Percentiles rank a stretch among this genome's conserved stretches.
These are phyloP conservation scores for Choiromyces venosus DNA, from an alignment of 495 filamentous ascomycete species.

Conservation along the genomic window DNA sequence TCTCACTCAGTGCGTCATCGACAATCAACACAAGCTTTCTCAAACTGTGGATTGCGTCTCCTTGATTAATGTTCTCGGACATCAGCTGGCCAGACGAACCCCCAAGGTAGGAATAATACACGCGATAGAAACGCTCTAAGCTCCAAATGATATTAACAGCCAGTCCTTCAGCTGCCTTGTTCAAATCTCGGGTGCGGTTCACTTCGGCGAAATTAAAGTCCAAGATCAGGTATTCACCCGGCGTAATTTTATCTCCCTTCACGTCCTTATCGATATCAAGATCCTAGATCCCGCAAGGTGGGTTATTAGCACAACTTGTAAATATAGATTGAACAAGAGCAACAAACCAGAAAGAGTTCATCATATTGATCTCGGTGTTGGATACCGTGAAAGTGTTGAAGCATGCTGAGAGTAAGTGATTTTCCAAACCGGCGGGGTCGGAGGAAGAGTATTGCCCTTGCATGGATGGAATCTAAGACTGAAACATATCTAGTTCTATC, in stretches of 20 bases:
- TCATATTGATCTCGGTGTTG: too few species aligned
- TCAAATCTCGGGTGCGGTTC: neutral
- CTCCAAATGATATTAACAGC: neutral
- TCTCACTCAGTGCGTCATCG: neutral
- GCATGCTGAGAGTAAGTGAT: too few species aligned
- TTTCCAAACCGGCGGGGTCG: too few species aligned
- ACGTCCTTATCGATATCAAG: slow-evolving; percentile 2
- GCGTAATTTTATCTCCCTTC: neutral
- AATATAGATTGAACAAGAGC: neutral
- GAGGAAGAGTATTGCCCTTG: too few species aligned
- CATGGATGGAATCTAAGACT: too few species aligned
- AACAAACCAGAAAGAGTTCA: too few species aligned
- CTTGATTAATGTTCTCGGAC: neutral
- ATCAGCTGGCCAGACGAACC: neutral
- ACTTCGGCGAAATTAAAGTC: neutral
- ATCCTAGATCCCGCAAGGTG: neutral
- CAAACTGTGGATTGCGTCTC: neutral
- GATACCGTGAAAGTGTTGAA: too few species aligned
- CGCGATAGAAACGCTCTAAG: neutral
- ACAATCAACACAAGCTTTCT: slow-evolving; percentile 1
- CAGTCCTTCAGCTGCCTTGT: slow-evolving; percentile 5
- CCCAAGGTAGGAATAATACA: slow-evolving; percentile 4
- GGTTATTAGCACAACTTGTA: neutral
- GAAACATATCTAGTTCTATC: too few species aligned
- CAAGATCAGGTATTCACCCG: slow-evolving; percentile 7